phyloP scores from a whole-genome alignment of 2,329 filamentous ascomycete genomes.

The Keithomyces neogunnii region DNA sequence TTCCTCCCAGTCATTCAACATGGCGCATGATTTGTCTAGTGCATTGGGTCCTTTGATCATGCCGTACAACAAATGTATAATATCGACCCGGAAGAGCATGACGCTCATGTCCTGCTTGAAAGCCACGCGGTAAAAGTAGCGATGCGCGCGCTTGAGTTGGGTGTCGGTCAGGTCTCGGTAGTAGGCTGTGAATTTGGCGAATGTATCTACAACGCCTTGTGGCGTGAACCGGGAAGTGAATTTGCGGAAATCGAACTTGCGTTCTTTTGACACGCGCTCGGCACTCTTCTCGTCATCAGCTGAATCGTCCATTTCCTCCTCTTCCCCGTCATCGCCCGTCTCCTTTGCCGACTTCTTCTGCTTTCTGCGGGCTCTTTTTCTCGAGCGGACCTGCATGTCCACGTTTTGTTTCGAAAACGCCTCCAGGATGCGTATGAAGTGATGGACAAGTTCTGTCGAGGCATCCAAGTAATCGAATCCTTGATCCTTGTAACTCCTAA shows the following conservation, averaged over 20 bases:
- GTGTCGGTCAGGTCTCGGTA: conserved; percentile 71
- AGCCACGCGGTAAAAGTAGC: conserved; percentile 86
- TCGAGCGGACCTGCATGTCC: conserved; percentile 85
- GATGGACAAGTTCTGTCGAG: conserved; percentile 81
- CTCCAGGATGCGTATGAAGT: conserved; percentile 87
- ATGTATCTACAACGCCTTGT: conserved; percentile 83
- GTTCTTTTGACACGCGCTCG: conserved; percentile 65
- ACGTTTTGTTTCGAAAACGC: conserved; percentile 90
- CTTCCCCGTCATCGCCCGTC: conserved; percentile 35
- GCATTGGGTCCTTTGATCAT: conserved; percentile 86
- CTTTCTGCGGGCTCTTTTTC: conserved; percentile 56
- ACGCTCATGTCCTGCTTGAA: conserved; percentile 93
- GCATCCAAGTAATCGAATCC: conserved; percentile 90
- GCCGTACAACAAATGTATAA: conserved; percentile 76
- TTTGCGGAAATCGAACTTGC: conserved; percentile 87
- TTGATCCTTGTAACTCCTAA: conserved; percentile 85
- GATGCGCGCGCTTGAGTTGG: conserved; percentile 85
- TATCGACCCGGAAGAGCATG: conserved; percentile 83
- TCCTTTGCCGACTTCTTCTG: conserved; percentile 56
- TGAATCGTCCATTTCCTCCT: conserved; percentile 55
- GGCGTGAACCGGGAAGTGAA: conserved; percentile 76
- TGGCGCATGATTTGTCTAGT: conserved; percentile 55
- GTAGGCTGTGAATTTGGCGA: conserved; percentile 68
- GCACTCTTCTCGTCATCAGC: conserved; percentile 65
- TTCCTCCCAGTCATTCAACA: conserved; percentile 86